These are phyloP conservation scores for Boletellus ananas DNA, from an alignment of 768 basidiomycete species.

Conservation along the genomic window DNA sequence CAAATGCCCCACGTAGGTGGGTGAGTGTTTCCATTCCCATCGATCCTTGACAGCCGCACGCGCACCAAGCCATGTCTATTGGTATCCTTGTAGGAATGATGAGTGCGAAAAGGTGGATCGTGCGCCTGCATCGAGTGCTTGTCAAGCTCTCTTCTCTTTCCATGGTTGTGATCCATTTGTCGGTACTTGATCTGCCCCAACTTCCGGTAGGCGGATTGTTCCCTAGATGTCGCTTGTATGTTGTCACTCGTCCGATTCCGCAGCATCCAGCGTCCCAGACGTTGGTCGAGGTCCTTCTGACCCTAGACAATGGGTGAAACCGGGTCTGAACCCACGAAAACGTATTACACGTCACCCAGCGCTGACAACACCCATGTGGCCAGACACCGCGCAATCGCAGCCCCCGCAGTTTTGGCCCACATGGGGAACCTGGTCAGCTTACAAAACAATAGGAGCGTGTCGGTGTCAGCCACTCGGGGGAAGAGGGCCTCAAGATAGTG, in stretches of 20 bases:
- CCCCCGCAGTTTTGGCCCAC: neutral
- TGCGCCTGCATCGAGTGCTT: neutral
- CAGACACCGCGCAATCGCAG: too few relatives aligned
- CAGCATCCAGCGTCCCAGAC: slow-evolving; percentile 43
- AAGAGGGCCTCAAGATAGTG: slow-evolving; percentile 49
- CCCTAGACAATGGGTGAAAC: neutral
- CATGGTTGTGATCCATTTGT: slow-evolving; percentile 36
- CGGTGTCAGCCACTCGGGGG: slow-evolving; percentile 67
- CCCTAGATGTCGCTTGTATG: neutral
- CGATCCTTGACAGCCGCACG: neutral
- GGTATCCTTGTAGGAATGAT: neutral
- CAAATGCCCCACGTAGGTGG: neutral
- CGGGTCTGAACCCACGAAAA: neutral
- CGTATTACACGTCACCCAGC: too few relatives aligned
- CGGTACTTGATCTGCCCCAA: slow-evolving; percentile 58
- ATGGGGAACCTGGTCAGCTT: neutral
- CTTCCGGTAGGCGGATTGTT: slow-evolving; percentile 42
- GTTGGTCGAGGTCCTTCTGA: slow-evolving; percentile 24
- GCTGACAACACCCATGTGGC: neutral
- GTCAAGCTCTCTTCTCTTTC: neutral
- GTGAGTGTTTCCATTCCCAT: too few relatives aligned
- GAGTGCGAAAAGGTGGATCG: neutral
- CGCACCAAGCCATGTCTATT: neutral
- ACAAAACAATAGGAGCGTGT: slow-evolving; percentile 47
- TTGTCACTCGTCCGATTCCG: neutral